A percentile compares a stretch with the other conserved stretches of the same genome.
Conservation (phyloP, 2,329 filamentous ascomycete species). For the Botrytis cinerea region DNA sequence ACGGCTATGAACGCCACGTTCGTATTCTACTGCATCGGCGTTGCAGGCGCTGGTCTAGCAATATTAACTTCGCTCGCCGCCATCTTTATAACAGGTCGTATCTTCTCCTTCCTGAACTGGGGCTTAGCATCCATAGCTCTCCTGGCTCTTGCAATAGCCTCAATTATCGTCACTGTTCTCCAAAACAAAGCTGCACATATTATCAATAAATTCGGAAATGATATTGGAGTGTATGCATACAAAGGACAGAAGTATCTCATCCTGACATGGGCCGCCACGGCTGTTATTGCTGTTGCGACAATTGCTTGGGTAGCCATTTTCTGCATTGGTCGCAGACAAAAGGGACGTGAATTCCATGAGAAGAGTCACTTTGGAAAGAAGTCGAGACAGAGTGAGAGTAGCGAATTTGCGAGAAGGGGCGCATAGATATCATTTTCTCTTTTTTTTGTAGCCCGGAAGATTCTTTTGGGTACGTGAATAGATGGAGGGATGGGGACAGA, state of each 20-base stretch:
- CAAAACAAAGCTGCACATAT: slow-evolving; percentile 53
- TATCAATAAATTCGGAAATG: slow-evolving; percentile 46
- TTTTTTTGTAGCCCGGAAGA: neutral
- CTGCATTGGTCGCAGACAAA: slow-evolving; percentile 34
- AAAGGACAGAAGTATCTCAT: slow-evolving; percentile 57
- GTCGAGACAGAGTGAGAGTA: slow-evolving; percentile 8
- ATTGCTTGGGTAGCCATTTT: slow-evolving; percentile 39
- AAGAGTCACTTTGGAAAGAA: slow-evolving; percentile 28
- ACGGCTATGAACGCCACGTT: slow-evolving; percentile 55
- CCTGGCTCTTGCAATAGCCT: slow-evolving; percentile 66
- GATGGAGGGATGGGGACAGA: too few relatives aligned
- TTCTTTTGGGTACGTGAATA: neutral
- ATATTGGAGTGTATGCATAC: slow-evolving; percentile 41
- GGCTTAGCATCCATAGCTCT: slow-evolving; percentile 50
- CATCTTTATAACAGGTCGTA: slow-evolving; percentile 45
- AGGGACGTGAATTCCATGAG: slow-evolving; percentile 34
- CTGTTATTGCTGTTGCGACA: slow-evolving; percentile 44
- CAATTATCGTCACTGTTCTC: slow-evolving; percentile 70
- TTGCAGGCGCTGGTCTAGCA: slow-evolving; percentile 53
- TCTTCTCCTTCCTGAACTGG: slow-evolving; percentile 53
- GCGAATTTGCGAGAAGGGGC: slow-evolving; percentile 15
- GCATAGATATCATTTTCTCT: neutral
- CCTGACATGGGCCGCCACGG: slow-evolving; percentile 60
- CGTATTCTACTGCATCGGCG: slow-evolving; percentile 60
- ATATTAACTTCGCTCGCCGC: slow-evolving; percentile 50